These are phyloP conservation scores for Diaporthe helianthi DNA, from an alignment of 2,329 filamentous ascomycete genomes.

Conservation along the genomic window DNA sequence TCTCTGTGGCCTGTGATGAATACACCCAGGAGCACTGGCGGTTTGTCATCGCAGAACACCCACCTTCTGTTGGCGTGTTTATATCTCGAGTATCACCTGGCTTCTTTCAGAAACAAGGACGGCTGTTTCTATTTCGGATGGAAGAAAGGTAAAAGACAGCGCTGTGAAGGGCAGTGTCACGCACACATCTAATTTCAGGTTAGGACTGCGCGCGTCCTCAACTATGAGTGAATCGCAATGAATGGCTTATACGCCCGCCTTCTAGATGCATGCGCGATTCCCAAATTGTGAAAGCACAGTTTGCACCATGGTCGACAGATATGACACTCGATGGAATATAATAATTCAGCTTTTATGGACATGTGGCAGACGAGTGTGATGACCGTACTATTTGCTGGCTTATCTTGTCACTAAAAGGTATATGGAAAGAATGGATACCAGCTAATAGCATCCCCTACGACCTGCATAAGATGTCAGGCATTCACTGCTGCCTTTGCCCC, in stretches of 20 bases:
- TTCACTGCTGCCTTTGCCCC: not conserved
- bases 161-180: not conserved
- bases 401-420: slow-evolving; percentile 2
- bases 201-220: not conserved
- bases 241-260: not conserved
- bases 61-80: not conserved
- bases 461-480: not conserved
- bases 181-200: not conserved
- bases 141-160: too few relatives aligned
- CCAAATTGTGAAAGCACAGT: not conserved
- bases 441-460: not conserved
- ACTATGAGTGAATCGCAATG: not conserved
- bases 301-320: not conserved
- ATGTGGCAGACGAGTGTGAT: not conserved
- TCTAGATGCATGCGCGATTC: not conserved
- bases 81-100: not conserved
- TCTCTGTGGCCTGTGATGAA: not conserved
- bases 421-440: not conserved
- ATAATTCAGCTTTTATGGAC: not conserved
- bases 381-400: not conserved
- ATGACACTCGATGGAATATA: not conserved
- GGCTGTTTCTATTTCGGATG: not conserved
- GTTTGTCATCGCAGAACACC: too few relatives aligned
- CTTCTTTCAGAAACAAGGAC: not conserved
- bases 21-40: not conserved